Evolutionary conservation across 202 grass and related monocot genomes (phyloP).

Genomic region (Carex sylvatica): DNA sequence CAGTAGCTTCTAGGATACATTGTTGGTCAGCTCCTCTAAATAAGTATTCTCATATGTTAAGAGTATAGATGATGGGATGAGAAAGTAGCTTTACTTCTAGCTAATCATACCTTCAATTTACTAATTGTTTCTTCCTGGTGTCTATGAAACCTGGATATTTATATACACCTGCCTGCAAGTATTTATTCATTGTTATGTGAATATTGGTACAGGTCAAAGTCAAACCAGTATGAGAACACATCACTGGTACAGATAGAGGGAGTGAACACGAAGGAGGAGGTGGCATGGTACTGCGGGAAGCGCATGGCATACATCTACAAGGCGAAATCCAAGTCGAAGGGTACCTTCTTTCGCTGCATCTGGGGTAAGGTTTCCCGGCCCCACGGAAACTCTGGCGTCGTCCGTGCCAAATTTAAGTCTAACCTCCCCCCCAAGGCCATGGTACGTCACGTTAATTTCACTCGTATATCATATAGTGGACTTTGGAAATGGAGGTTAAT

Average conservation of each 20-base stretch:
- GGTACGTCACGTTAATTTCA: conserved; percentile 26
- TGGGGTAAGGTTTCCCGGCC: conserved; percentile 76
- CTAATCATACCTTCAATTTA: background rate
- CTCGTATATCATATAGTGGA: background rate
- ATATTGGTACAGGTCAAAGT: conserved; percentile 42
- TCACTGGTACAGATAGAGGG: conserved; percentile 73
- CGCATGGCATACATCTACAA: conserved; percentile 76
- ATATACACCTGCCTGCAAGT: background rate
- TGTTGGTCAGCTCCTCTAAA: background rate
- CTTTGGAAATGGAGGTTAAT: background rate
- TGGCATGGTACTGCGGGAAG: conserved; percentile 64
- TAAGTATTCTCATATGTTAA: background rate
- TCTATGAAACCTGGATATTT: background rate
- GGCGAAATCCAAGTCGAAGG: conserved; percentile 69
- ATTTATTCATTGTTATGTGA: background rate
- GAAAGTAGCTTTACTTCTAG: background rate
- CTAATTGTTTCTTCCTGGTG: background rate
- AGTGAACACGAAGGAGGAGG: conserved; percentile 77
- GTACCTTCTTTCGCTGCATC: conserved; percentile 44
- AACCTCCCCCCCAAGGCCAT: conserved; percentile 71
- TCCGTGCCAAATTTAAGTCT: conserved; percentile 65
- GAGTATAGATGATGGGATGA: background rate
- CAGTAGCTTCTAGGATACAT: background rate
- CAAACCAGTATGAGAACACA: conserved; percentile 46
- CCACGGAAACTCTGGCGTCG: conserved; percentile 76